Evolutionary conservation across 1,284 basidiomycete genomes (phyloP), one percentile per base, ranked within the genome.

Genomic region (Waitea zeae): DNA sequence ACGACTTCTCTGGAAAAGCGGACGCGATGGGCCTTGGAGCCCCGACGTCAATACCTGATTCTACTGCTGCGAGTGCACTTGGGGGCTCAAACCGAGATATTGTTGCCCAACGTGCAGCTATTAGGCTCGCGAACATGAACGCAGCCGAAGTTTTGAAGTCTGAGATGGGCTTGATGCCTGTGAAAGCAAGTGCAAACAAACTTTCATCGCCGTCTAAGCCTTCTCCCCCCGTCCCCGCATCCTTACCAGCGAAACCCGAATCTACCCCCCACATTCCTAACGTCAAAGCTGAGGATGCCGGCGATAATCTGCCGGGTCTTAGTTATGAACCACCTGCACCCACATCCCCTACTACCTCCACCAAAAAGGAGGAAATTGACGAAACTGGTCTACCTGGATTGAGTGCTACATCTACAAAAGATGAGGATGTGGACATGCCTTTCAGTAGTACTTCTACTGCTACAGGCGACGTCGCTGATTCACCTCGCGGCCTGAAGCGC

Each of bases 71-170:
- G 33, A 75, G 67, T 46, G 78, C 79, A 22, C 61, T 74, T 31
- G 80, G 69, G 31, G 80, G 79, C 17, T 82, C 80, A 19, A 88
- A 92, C 55, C 68, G 70, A 44, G 86, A 90, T 51, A 71, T 92
- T 38, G 84, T 90, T 30, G 76, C 78, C 36, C 93, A 93, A 51
- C 72, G 87, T 38, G 69, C 70, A 43, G 83, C 83, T 15, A 88
- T 93, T 43, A 74, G 92, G 38, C 80, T 95, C 71, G 93, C 92
- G 12, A 97, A 98, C 51, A 74, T 96, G 68, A 87, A 76, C 57
- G 93, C 93, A 30, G 92, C 90, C 38, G 86, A 96, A 50, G 73
- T 80, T 51, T 64, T 98, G 45, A 92, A 88, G 57, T 90, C 89
- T 35, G 86, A 97, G 56, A 58, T 98, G 43, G 70, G 74, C 40